Evolutionary conservation across 371 early-diverging fungal genomes (phyloP).

Genomic region (Rhizopus arrhizus): DNA sequence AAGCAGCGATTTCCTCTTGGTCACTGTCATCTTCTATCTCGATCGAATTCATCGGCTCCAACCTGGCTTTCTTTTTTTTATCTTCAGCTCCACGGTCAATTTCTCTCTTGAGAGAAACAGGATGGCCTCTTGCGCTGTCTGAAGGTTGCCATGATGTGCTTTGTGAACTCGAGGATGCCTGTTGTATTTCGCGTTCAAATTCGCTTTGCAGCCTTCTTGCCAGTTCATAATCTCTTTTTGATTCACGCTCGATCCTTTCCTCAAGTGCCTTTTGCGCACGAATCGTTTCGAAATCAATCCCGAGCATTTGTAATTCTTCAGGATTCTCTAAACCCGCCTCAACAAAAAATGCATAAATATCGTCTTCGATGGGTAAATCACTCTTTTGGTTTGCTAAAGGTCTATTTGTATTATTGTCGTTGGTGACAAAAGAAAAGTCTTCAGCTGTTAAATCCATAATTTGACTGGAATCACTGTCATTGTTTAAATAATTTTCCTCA

Average conservation of each 20-base stretch:
- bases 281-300: slow-evolving; percentile 29
- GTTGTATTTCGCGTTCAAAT: background rate
- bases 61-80: background rate
- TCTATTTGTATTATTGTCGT: background rate
- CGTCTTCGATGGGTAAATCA: slow-evolving; percentile 8
- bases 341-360: slow-evolving; percentile 25
- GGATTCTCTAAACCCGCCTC: slow-evolving; percentile 28
- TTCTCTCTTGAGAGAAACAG: background rate
- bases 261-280: slow-evolving; percentile 9
- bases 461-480: background rate
- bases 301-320: slow-evolving; percentile 16
- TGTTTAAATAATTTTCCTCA: background rate
- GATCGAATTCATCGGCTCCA: background rate
- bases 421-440: background rate
- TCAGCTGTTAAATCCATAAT: slow-evolving; percentile 21
- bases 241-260: no score
- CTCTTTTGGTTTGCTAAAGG: background rate
- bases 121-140: no score
- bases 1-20: background rate
- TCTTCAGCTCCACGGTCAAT: background rate
- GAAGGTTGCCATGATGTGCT: no score
- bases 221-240: no score
- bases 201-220: no score
- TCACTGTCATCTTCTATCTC: slow-evolving; percentile 13
- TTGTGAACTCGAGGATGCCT: background rate